phyloP scores from a whole-genome alignment of 2,329 filamentous ascomycete genomes.

The Rasamsonia emersonii region DNA sequence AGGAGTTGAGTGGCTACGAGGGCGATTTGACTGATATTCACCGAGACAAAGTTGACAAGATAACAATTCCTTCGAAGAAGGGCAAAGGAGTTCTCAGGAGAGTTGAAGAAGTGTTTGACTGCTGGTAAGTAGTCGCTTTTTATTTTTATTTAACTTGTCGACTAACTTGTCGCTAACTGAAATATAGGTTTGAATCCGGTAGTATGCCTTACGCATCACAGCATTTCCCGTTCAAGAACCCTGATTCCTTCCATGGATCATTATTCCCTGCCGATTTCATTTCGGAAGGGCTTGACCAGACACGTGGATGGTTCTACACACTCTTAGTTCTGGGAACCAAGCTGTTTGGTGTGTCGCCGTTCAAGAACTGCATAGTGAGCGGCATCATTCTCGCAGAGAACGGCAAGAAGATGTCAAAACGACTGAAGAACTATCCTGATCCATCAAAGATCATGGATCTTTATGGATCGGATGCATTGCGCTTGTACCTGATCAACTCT shows the following conservation, averaged over 20 bases:
- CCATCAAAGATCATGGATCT: slow-evolving; percentile 72
- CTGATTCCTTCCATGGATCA: slow-evolving; percentile 62
- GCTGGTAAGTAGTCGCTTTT: slow-evolving; percentile 53
- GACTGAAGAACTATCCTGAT: slow-evolving; percentile 92
- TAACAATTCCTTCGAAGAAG: slow-evolving; percentile 84
- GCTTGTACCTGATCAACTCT: slow-evolving; percentile 94
- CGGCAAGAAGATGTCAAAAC: slow-evolving; percentile 98
- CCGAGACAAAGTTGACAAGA: slow-evolving; percentile 84
- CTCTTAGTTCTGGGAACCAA: slow-evolving; percentile 80
- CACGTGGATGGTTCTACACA: slow-evolving; percentile 95
- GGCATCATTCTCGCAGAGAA: slow-evolving; percentile 90
- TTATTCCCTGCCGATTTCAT: slow-evolving; percentile 91
- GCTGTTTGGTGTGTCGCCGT: slow-evolving; percentile 74
- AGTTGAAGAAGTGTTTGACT: slow-evolving; percentile 86
- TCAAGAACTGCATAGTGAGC: slow-evolving; percentile 95
- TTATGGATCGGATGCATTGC: slow-evolving; percentile 85
- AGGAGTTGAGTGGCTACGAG: slow-evolving; percentile 74
- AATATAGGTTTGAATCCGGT: slow-evolving; percentile 74
- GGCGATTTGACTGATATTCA: slow-evolving; percentile 81
- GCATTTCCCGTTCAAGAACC: slow-evolving; percentile 88
- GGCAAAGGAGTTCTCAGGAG: slow-evolving; percentile 77
- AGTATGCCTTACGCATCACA: slow-evolving; percentile 90
- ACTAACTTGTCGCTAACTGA: not conserved
- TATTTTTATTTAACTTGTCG: not conserved
- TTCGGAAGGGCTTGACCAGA: slow-evolving; percentile 87